Evolutionary conservation across 768 basidiomycete species (phyloP).

Genomic region (Infundibulicybe gibba): DNA sequence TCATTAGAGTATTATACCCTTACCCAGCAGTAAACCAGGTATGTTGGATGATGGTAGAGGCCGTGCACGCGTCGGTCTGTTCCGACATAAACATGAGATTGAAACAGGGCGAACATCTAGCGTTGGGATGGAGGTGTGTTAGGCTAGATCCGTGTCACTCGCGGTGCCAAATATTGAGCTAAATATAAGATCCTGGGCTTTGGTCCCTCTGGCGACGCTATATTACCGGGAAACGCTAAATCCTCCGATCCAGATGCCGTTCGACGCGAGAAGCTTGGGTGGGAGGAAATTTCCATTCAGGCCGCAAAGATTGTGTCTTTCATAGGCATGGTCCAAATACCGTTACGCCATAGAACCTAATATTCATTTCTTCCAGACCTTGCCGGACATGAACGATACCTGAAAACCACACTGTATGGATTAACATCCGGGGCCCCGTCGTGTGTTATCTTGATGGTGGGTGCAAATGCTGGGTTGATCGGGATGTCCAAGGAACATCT

Average conservation of each 20-base stretch:
- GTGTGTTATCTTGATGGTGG: conserved; percentile 90
- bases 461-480: conserved; percentile 89
- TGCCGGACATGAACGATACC: conserved; percentile 92
- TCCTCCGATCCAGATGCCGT: conserved; percentile 59
- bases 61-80: conserved; percentile 81
- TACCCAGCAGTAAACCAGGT: conserved; percentile 36
- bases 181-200: conserved; percentile 80
- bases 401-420: conserved; percentile 93
- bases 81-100: conserved; percentile 96
- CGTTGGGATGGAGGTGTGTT: conserved; percentile 92
- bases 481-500: conserved; percentile 96
- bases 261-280: conserved; percentile 84
- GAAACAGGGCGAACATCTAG: conserved; percentile 94
- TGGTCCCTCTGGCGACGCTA: conserved; percentile 67
- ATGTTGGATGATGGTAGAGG: conserved; percentile 80
- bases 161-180: background rate
- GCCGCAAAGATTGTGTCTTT: conserved; percentile 94
- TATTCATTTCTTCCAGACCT: conserved; percentile 53
- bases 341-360: background rate
- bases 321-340: conserved; percentile 49
- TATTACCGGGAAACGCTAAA: conserved; percentile 63
- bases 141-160: background rate
- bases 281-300: conserved; percentile 91
- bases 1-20: conserved; percentile 1
- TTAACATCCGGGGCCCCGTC: conserved; percentile 92